Evolutionary conservation across 768 basidiomycete genomes (phyloP).

Genomic region (Boletellus emodensis): DNA sequence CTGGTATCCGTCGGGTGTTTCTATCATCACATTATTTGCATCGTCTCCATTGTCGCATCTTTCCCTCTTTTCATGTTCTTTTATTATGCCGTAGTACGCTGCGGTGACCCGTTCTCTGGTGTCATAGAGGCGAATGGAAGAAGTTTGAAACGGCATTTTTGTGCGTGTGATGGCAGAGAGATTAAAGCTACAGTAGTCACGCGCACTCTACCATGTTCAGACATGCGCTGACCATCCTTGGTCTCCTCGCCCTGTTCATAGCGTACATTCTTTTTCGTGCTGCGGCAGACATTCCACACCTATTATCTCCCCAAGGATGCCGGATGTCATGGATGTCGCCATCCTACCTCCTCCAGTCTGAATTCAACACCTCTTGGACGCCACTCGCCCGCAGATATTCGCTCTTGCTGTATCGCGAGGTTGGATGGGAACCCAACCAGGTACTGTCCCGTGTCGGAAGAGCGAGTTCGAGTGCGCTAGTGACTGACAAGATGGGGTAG

Average conservation of each 20-base stretch:
- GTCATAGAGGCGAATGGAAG: slow-evolving; percentile 33
- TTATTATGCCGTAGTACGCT: slow-evolving; percentile 36
- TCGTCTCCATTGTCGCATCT: slow-evolving; percentile 33
- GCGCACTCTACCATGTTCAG: slow-evolving; percentile 9
- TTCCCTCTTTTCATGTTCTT: slow-evolving; percentile 25
- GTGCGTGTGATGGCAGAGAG: neutral
- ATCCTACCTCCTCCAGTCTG: slow-evolving; percentile 71
- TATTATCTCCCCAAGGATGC: slow-evolving; percentile 85
- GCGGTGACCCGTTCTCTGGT: slow-evolving; percentile 31
- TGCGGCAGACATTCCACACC: slow-evolving; percentile 39
- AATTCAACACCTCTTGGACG: slow-evolving; percentile 66
- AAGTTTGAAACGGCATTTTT: slow-evolving; percentile 21
- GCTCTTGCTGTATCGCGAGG: slow-evolving; percentile 90
- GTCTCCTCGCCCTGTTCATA: slow-evolving; percentile 37
- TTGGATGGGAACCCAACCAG: slow-evolving; percentile 70
- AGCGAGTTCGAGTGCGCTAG: slow-evolving; percentile 2
- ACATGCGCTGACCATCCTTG: slow-evolving; percentile 10
- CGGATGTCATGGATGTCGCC: slow-evolving; percentile 97
- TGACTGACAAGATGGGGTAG: slow-evolving; percentile 12
- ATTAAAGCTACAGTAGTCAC: neutral
- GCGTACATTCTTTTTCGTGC: slow-evolving; percentile 41
- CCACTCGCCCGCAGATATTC: slow-evolving; percentile 71
- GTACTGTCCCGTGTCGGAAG: slow-evolving; percentile 32
- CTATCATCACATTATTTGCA: slow-evolving; percentile 30
- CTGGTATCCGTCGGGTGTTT: slow-evolving; percentile 12